Evolutionary conservation across 2,329 filamentous ascomycete genomes (phyloP), one percentile per base, ranked within the genome.

Genomic region (Aspergillus phoenicis): DNA sequence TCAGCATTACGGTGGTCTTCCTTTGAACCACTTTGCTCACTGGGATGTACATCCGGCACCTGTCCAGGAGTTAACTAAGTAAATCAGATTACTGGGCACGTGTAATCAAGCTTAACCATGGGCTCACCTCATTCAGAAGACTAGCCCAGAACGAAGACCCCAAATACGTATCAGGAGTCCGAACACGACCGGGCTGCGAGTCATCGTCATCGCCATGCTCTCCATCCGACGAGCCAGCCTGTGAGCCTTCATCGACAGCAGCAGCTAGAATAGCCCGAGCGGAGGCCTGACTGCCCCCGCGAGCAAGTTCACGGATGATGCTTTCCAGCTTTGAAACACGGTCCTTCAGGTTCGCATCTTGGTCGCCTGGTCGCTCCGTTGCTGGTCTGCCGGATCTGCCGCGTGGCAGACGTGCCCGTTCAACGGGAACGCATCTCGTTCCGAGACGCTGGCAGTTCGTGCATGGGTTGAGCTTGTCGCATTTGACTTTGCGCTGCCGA

Each of bases 401-500:
- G 15, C 73, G 70, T 10, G 73, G 73, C 3, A 74, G 64, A 56
- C 73, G 71, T 2, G 71, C 67, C 20, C 73, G 65, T 56, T 75
- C 68, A 10, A 75, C 71, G 5, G 73, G 68, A 17, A 72, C 64
- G 45, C 72, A 74, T 2, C 63, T 59, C 24, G 66, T 60, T 3
- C 70, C 67, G 2, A 68, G 60, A 10, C 68, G 62, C 39, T 65
- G 59, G 45, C 72, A 76, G 53, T 71, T 75, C 8, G 69, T 68
- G 45, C 73, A 75, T 1, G 73, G 73, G 49, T 65, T 66, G 10
- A 68, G 64, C 58, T 75, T 75, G 61, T 75, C 72, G 48, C 72
- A 76, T 61, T 69, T 74, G 8, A 74, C 71, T 53, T 75, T 75
- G 48, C 73, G 73, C 54, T 69, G 68, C 26, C 66, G 71, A 59